Conservation (phyloP, 345 rosid genomes). For the Toxicodendron radicans region DNA sequence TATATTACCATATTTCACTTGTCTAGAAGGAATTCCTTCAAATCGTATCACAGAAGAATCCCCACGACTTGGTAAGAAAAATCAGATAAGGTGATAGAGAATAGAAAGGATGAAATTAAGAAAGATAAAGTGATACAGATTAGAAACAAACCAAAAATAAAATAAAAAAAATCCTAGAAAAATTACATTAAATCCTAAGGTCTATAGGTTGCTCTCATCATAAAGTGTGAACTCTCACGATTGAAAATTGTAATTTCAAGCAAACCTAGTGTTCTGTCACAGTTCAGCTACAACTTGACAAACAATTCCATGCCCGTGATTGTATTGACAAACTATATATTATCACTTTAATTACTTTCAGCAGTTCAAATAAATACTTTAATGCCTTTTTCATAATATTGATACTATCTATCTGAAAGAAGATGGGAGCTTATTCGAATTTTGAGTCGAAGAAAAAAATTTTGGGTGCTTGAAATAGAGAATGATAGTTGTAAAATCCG, state of each 20-base stretch:
- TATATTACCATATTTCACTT: not conserved
- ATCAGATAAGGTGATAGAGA: too few species aligned
- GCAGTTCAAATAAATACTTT: not conserved
- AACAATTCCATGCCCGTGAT: not conserved
- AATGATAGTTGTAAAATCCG: not conserved
- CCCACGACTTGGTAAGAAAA: not conserved
- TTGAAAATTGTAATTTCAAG: not conserved
- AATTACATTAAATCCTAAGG: too few species aligned
- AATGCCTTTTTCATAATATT: not conserved
- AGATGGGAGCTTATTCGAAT: not conserved
- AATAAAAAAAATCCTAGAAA: not conserved
- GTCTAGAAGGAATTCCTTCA: not conserved
- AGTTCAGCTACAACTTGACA: not conserved
- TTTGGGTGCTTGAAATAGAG: not conserved
- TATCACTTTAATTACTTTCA: not conserved
- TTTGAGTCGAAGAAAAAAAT: not conserved
- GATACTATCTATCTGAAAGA: not conserved
- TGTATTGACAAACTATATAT: not conserved
- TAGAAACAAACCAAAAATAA: not conserved
- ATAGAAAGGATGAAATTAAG: too few species aligned
- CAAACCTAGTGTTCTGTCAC: not conserved
- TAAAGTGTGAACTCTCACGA: not conserved
- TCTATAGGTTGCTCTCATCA: too few species aligned
- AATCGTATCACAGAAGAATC: too few species aligned
- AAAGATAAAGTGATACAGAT: too few species aligned